Base-by-base conservation (phyloP, 1,139 yeast species). In the Arxiozyma heterogenica region DNA sequence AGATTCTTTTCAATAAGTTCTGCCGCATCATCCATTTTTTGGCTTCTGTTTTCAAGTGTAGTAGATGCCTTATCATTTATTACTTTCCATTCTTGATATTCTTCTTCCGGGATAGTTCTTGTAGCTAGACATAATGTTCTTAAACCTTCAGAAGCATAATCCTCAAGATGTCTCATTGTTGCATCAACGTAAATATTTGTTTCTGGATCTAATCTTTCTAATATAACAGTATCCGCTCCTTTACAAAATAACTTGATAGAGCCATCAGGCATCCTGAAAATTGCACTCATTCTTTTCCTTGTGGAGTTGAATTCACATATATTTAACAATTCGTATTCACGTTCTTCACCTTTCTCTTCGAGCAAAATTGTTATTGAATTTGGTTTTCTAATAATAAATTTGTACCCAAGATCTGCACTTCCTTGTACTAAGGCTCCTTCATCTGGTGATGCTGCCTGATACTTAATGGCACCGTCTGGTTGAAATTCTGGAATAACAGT, bases 371-470 rank as follows among this genome's bases (percentile, higher is more conserved):
- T 81, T 45, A 94, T 86, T 25, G 87, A 79, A 59, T 84, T 84
- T 8, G 99, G 99, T 54, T 83, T 82, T 72, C 98, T 86, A 49
- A 90, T 82, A 15, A 80, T 78, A 67, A 94, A 94, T 59, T 79
- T 84, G 68, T 86, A 93, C 0, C 97, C 98, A 53, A 93, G 75
- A 63, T 76, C 77, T 0, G 97, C 94, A 21, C 97, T 98, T 55
- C 98, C 98, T 63, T 93, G 91, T 3, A 94, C 99, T 58, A 94
- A 75, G 0, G 99, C 99, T 54, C 98, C 98, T 74, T 94, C 98
- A 72, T 94, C 99, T 0, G 98, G 98, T 1, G 98, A 91, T 0
- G 98, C 97, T 0, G 99, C 98, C 72, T 94, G 98, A 67, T 94
- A 94, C 68, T 88, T 91, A 60, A 93, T 84, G 1, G 75, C 64